phyloP scores from a whole-genome alignment of 1,139 yeast genomes.

The Hanseniaspora uvarum region DNA sequence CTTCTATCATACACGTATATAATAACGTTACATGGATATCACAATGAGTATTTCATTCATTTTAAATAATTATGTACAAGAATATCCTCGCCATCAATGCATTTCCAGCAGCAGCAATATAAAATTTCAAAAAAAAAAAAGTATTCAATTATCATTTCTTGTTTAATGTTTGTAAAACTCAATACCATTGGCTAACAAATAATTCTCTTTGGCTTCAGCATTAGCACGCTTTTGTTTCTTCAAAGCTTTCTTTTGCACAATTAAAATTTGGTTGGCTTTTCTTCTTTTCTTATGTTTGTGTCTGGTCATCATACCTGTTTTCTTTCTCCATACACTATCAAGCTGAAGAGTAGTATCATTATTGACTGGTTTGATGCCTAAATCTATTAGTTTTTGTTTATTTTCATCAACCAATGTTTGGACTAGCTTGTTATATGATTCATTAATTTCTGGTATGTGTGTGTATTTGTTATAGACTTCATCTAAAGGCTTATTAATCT shows the following conservation, averaged over 20 bases:
- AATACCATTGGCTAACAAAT: conserved; percentile 7
- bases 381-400: background rate
- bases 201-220: conserved; percentile 13
- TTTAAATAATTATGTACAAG: background rate
- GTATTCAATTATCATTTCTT: conserved; percentile 29
- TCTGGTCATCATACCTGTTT: conserved; percentile 63
- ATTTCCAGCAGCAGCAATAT: no score
- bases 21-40: background rate
- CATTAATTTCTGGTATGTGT: background rate
- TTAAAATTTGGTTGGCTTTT: conserved; percentile 29
- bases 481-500: background rate
- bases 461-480: background rate
- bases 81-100: background rate
- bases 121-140: background rate
- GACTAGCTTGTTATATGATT: background rate
- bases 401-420: background rate
- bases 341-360: conserved; percentile 24
- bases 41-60: background rate
- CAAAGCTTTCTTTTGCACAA: background rate
- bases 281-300: conserved; percentile 66
- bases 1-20: background rate
- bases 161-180: conserved; percentile 20
- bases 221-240: conserved; percentile 3
- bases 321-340: conserved; percentile 54
- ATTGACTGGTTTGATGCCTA: background rate